Percentiles rank a stretch among this genome's conserved stretches.
Conservation (phyloP, 2,329 filamentous ascomycete genomes). For the Exophiala sp. region DNA sequence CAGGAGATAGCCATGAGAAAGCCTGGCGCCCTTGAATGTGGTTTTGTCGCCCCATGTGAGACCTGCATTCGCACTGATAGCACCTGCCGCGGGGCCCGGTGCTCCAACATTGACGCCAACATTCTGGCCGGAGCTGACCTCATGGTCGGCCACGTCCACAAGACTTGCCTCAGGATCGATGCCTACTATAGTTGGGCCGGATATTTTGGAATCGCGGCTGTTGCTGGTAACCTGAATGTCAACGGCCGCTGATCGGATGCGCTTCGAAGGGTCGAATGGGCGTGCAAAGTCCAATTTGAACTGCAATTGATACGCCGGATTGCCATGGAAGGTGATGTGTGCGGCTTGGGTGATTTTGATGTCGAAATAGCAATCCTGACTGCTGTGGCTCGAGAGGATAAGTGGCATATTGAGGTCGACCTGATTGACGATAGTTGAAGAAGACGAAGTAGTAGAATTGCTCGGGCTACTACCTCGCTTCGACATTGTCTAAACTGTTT, state of each 20-base stretch:
- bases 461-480: no score
- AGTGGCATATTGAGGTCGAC: background rate
- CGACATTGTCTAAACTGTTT: no score
- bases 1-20: background rate
- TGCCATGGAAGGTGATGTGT: background rate
- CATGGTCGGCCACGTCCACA: background rate
- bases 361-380: background rate
- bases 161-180: background rate
- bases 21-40: background rate
- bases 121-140: background rate
- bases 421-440: background rate
- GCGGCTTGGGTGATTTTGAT: background rate
- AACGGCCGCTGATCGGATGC: background rate
- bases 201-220: background rate
- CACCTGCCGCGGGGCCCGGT: background rate
- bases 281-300: slow-evolving; percentile 1
- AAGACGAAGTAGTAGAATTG: no score
- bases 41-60: background rate
- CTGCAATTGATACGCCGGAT: background rate
- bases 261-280: background rate
- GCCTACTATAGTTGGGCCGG: background rate
- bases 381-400: background rate
- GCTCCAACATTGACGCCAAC: background rate
- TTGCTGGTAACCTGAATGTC: background rate
- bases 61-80: background rate